Conservation (phyloP, 2,329 filamentous ascomycete genomes). For the Purpureocillium takamizusanense region DNA sequence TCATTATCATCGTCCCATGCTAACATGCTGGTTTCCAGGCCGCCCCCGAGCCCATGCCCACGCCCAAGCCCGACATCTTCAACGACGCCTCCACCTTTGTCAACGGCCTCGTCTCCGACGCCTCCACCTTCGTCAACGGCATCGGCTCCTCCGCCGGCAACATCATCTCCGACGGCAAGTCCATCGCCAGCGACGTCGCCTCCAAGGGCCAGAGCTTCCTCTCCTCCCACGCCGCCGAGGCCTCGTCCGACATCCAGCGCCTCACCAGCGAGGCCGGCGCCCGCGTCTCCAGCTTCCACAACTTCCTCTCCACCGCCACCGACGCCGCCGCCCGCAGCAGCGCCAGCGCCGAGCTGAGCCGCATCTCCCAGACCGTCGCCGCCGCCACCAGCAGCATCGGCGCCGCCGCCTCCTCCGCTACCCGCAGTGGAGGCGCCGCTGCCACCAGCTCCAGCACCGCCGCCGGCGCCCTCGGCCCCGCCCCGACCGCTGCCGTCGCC, state of each 20-base stretch:
- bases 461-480: constrained; percentile 17
- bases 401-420: constrained; percentile 9
- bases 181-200: constrained; percentile 4
- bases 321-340: constrained; percentile 13
- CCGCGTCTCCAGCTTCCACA: constrained; percentile 13
- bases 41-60: constrained; percentile 6
- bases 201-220: constrained; percentile 3
- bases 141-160: constrained; percentile 5
- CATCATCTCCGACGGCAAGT: constrained; percentile 2
- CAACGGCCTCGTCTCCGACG: background rate
- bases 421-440: constrained; percentile 8
- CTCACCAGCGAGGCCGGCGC: constrained; percentile 13
- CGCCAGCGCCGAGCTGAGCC: constrained; percentile 13
- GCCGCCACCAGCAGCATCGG: constrained; percentile 8
- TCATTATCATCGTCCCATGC: too few relatives aligned
- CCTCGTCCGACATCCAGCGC: too few relatives aligned
- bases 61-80: constrained; percentile 5
- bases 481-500: constrained; percentile 32
- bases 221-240: constrained; percentile 5
- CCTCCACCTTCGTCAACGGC: background rate
- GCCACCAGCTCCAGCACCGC: constrained; percentile 9
- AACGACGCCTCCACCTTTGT: constrained; percentile 1
- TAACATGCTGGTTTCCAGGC: constrained; percentile 1
- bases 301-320: constrained; percentile 11
- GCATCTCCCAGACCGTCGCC: constrained; percentile 7